Conservation (phyloP, 495 filamentous ascomycete genomes). For the Ascobolus immersus region DNA sequence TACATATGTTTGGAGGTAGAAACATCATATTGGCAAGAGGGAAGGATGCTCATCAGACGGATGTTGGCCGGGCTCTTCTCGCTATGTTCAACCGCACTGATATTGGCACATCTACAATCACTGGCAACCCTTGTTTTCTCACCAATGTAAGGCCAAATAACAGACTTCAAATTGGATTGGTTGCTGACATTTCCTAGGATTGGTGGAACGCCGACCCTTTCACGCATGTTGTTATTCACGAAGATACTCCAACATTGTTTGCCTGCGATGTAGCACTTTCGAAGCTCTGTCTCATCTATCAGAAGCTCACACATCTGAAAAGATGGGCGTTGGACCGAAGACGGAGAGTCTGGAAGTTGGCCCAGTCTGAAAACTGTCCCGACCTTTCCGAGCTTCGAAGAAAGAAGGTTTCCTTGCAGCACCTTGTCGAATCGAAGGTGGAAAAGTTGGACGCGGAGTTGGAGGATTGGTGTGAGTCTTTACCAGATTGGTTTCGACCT, state of each 20-base stretch:
- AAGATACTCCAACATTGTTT: constrained; percentile 9
- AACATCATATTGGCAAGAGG: constrained; percentile 13
- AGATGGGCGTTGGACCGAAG: constrained; percentile 10
- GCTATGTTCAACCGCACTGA: constrained; percentile 12
- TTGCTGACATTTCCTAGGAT: constrained; percentile 4
- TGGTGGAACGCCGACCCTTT: constrained; percentile 15
- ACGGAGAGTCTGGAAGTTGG: constrained; percentile 8
- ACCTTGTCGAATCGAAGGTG: constrained; percentile 8
- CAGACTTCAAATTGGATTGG: background rate
- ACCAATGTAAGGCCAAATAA: constrained; percentile 6
- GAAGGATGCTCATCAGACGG: constrained; percentile 14
- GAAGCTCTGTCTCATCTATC: constrained; percentile 13
- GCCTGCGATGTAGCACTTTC: constrained; percentile 11
- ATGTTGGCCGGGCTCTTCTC: constrained; percentile 12
- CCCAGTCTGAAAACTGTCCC: constrained; percentile 2
- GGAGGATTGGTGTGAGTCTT: constrained; percentile 9
- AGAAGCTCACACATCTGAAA: constrained; percentile 11
- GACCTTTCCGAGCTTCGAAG: background rate
- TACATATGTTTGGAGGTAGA: constrained; percentile 13
- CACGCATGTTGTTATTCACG: constrained; percentile 11
- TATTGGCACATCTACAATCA: constrained; percentile 12
- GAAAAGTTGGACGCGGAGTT: constrained; percentile 9
- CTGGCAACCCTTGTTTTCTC: constrained; percentile 13
- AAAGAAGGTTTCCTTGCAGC: constrained; percentile 7
- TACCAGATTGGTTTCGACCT: constrained; percentile 9